Percentiles rank a stretch among this genome's conserved stretches.
phyloP scores from a whole-genome alignment of 2,329 filamentous ascomycete genomes.

The Pseudogymnoascus sp. region DNA sequence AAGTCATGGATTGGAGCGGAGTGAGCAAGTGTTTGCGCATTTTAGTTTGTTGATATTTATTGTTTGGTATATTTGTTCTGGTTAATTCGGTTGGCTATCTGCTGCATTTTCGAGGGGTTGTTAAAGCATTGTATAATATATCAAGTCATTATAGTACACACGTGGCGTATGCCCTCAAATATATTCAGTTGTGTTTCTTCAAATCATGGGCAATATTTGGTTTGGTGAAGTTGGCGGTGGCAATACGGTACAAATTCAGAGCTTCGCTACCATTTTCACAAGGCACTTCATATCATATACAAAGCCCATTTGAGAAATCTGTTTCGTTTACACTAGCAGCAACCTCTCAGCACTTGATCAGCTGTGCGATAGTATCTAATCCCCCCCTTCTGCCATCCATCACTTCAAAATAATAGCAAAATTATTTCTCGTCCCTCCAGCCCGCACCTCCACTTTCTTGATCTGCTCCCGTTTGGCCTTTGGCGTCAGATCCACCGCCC shows the following conservation, averaged over 20 bases:
- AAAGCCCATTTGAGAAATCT: not conserved
- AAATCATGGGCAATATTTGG: not conserved
- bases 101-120: not conserved
- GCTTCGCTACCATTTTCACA: not conserved
- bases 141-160: not conserved
- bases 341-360: constrained; percentile 8
- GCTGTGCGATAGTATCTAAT: constrained; percentile 7
- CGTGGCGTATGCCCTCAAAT: not conserved
- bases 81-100: not conserved
- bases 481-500: constrained; percentile 30
- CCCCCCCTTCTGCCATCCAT: not conserved
- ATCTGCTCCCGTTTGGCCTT: constrained; percentile 34
- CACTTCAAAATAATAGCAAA: constrained; percentile 66
- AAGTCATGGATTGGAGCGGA: constrained; percentile 59
- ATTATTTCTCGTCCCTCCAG: constrained; percentile 75
- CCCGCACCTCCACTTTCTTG: constrained; percentile 67
- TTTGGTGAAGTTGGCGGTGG: not conserved
- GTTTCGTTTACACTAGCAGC: constrained; percentile 9
- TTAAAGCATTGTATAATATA: not conserved
- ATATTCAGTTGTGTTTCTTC: not conserved
- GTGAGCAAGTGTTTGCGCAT: constrained; percentile 15
- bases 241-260: not conserved
- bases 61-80: not conserved
- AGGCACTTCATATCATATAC: not conserved
- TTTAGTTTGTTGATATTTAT: not conserved